Evolutionary conservation across 257 asterid genomes (phyloP).

Genomic region (Buddleja alternifolia): DNA sequence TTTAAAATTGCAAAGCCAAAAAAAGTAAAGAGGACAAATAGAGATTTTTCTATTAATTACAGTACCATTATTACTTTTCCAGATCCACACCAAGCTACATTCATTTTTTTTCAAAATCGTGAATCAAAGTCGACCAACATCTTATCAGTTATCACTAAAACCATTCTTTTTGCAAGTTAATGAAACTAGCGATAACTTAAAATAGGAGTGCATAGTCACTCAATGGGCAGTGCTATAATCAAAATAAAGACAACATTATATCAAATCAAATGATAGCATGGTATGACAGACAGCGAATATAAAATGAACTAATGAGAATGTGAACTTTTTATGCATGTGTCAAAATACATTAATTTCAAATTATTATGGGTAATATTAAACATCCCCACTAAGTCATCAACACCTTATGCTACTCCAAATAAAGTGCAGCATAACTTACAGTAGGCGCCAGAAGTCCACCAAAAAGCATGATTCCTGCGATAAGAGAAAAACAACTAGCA

Average conservation of each 20-base stretch:
- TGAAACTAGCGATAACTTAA: neutral
- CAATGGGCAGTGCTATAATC: neutral
- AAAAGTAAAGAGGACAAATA: no score
- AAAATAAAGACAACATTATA: neutral
- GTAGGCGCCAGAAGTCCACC: slow-evolving; percentile 96
- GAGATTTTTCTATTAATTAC: no score
- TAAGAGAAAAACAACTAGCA: slow-evolving; percentile 87
- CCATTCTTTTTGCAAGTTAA: neutral
- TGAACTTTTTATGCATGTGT: neutral
- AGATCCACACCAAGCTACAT: no score
- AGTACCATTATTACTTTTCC: no score
- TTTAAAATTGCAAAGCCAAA: no score
- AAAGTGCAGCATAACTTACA: slow-evolving; percentile 51
- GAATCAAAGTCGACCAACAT: neutral
- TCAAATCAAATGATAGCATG: neutral
- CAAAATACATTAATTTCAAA: neutral
- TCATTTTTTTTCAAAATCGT: neutral
- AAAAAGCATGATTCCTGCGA: slow-evolving; percentile 88
- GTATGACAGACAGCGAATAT: neutral
- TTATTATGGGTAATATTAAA: neutral
- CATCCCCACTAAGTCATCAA: neutral
- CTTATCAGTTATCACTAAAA: neutral
- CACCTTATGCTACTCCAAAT: no score
- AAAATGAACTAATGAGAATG: neutral
- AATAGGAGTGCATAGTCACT: neutral